Evolutionary conservation across 495 filamentous ascomycete genomes (phyloP).

Genomic region (Penicillium canariense): DNA sequence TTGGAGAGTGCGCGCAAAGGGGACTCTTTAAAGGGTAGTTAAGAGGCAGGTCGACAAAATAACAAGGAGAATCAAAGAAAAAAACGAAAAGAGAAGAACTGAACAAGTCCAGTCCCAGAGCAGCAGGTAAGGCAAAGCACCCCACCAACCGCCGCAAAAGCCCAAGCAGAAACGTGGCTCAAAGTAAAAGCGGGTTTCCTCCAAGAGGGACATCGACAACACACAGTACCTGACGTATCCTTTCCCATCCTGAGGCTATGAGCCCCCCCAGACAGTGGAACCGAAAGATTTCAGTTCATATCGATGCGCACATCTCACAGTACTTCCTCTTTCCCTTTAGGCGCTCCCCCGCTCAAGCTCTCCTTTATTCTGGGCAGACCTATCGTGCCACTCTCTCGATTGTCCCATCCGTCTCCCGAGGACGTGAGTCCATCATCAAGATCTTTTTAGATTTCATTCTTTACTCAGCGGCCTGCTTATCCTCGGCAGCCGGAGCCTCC

Average conservation of each 20-base stretch:
- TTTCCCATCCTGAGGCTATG: conserved; percentile 12
- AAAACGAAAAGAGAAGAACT: conserved; percentile 22
- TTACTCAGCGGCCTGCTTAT: conserved; percentile 61
- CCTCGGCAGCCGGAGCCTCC: conserved; percentile 54
- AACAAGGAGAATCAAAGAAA: conserved; percentile 27
- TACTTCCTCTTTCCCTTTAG: conserved; percentile 2
- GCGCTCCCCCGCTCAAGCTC: conserved; percentile 6
- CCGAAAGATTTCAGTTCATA: conserved; percentile 1
- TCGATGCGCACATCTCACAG: conserved; percentile 8
- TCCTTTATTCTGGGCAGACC: conserved; percentile 10
- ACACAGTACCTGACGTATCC: conserved; percentile 3
- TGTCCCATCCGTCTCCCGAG: conserved; percentile 27
- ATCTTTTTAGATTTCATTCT: conserved; percentile 36
- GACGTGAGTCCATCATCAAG: conserved; percentile 41
- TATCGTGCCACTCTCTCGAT: conserved; percentile 20
- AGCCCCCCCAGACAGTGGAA: conserved; percentile 11
- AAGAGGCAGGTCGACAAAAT: conserved; percentile 33
- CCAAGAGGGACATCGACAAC: not conserved
- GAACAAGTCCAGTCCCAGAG: conserved; percentile 6
- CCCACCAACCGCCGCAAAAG: not conserved
- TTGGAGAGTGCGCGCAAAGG: conserved; percentile 35
- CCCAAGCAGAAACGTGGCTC: conserved; percentile 9
- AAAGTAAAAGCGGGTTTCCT: conserved; percentile 6
- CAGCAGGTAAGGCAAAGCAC: conserved; percentile 11
- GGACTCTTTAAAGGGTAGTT: conserved; percentile 32